These are phyloP conservation scores for Cordyceps cicadae DNA, from an alignment of 2,329 filamentous ascomycete species.

Conservation along the genomic window DNA sequence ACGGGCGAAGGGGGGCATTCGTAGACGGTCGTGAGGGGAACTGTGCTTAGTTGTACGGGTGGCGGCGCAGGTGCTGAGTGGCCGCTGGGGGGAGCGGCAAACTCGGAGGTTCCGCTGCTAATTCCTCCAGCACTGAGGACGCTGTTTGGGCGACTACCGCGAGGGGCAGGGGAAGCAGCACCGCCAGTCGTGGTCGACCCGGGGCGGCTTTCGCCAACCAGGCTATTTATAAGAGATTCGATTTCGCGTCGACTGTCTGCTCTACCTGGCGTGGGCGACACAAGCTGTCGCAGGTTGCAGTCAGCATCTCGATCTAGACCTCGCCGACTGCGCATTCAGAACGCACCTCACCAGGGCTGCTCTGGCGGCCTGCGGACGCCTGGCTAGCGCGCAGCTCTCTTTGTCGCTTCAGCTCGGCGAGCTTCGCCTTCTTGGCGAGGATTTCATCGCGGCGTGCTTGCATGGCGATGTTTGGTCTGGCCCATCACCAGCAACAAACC, in stretches of 20 bases:
- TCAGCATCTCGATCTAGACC: constrained; percentile 14
- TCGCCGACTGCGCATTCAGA: constrained; percentile 12
- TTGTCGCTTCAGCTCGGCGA: constrained; percentile 90
- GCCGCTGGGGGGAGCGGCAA: constrained; percentile 38
- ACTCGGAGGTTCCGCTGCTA: constrained; percentile 65
- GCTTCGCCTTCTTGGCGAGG: constrained; percentile 90
- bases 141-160: constrained; percentile 75
- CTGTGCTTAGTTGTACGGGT: constrained; percentile 64
- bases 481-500: constrained; percentile 6
- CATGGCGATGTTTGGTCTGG: constrained; percentile 34
- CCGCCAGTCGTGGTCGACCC: constrained; percentile 57
- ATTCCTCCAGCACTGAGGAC: constrained; percentile 74
- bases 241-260: constrained; percentile 65
- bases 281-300: constrained; percentile 30
- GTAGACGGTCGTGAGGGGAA: constrained; percentile 66
- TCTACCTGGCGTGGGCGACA: constrained; percentile 62
- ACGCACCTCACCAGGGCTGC: constrained; percentile 62
- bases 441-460: constrained; percentile 92
- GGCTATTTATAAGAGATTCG: constrained; percentile 74
- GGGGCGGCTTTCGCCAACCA: constrained; percentile 72
- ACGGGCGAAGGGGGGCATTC: constrained; percentile 70
- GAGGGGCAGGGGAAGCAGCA: constrained; percentile 55
- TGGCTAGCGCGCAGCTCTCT: constrained; percentile 76
- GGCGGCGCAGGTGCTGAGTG: constrained; percentile 22
- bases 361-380: constrained; percentile 60